A percentile compares a stretch with the other conserved stretches of the same genome.
Evolutionary conservation across 2,329 filamentous ascomycete genomes (phyloP).

Genomic region (Bipolaris victoriae): DNA sequence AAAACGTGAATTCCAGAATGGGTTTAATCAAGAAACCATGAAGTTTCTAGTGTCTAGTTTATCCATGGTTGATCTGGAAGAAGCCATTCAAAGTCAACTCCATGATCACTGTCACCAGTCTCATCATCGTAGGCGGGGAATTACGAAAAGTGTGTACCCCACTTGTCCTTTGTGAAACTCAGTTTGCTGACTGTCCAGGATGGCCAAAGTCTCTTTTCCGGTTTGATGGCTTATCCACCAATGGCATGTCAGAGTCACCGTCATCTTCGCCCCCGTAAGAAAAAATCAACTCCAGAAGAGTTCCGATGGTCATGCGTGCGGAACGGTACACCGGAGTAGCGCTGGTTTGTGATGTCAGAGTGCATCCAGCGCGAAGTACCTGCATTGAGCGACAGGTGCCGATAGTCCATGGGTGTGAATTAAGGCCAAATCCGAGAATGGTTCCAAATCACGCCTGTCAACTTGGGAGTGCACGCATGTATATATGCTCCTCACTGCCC

Average conservation of each 20-base stretch:
- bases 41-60: not conserved
- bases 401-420: not conserved
- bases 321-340: conserved; percentile 9
- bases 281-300: conserved; percentile 5
- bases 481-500: conserved; percentile 5
- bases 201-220: not conserved
- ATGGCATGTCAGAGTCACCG: conserved; percentile 14
- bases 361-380: not conserved
- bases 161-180: not conserved
- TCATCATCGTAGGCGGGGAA: conserved; percentile 22
- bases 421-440: conserved; percentile 2
- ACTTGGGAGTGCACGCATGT: not conserved
- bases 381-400: conserved; percentile 4
- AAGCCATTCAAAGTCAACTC: conserved; percentile 4
- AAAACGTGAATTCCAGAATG: not conserved
- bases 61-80: not conserved
- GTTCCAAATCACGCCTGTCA: not conserved
- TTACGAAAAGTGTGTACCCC: conserved; percentile 11
- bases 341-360: conserved; percentile 2
- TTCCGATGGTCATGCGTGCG: not conserved
- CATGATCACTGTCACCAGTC: conserved; percentile 4
- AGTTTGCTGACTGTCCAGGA: conserved; percentile 1
- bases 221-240: not conserved
- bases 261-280: conserved; percentile 10
- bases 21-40: not conserved